Percentiles rank a stretch among this genome's conserved stretches.
Conservation (phyloP, 2,329 filamentous ascomycete genomes). For the Aspergillus sp. region DNA sequence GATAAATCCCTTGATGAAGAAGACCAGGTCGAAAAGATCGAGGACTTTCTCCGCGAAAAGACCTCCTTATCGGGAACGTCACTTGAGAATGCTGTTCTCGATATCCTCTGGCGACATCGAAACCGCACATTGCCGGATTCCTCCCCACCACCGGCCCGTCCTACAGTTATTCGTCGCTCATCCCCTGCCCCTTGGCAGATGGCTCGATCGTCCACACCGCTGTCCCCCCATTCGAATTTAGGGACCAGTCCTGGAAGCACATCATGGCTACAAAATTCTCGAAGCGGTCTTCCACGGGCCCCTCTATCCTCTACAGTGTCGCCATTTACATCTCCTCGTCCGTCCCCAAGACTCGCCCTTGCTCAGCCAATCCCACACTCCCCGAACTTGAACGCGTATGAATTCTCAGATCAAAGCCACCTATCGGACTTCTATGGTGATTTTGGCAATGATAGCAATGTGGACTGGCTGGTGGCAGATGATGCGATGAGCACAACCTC, state of each 20-base stretch:
- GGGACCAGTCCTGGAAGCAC: constrained; percentile 80
- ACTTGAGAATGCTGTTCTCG: constrained; percentile 86
- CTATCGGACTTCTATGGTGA: constrained; percentile 86
- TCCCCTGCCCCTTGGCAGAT: constrained; percentile 93
- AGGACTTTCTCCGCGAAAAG: constrained; percentile 78
- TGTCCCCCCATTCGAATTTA: constrained; percentile 75
- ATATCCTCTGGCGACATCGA: constrained; percentile 72
- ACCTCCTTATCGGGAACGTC: constrained; percentile 72
- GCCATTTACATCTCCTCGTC: constrained; percentile 89
- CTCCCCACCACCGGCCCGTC: constrained; percentile 83
- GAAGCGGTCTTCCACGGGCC: constrained; percentile 72
- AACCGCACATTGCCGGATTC: constrained; percentile 51
- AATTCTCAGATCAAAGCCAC: constrained; percentile 82
- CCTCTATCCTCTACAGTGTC: constrained; percentile 77
- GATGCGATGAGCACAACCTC: constrained; percentile 79
- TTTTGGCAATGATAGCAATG: constrained; percentile 80
- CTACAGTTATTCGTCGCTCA: constrained; percentile 83
- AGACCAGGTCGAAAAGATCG: constrained; percentile 88
- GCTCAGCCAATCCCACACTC: constrained; percentile 94
- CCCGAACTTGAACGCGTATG: constrained; percentile 89
- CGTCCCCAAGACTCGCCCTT: constrained; percentile 86
- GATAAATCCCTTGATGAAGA: constrained; percentile 83
- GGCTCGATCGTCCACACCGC: constrained; percentile 70
- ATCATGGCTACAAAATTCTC: constrained; percentile 71
- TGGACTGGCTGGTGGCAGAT: constrained; percentile 92